Evolutionary conservation across 306 rosid species (phyloP).

Genomic region (Glycine soja): DNA sequence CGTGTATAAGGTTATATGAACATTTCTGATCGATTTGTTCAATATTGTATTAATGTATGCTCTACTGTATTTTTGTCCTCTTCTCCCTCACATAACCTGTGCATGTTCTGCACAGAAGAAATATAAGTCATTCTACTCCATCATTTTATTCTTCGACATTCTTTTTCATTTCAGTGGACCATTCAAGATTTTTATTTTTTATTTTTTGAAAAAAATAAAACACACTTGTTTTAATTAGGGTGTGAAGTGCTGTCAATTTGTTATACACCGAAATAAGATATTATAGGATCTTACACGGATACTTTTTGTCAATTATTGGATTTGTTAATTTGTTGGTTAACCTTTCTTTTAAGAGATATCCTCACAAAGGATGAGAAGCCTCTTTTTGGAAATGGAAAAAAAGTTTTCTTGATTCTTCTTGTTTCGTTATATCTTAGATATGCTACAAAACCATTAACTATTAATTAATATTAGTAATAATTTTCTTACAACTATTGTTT

Average conservation of each 20-base stretch:
- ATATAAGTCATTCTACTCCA: slow-evolving; percentile 33
- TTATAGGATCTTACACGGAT: slow-evolving; percentile 29
- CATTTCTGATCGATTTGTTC: slow-evolving; percentile 25
- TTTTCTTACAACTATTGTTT: not conserved
- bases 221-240: not conserved
- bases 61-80: slow-evolving; percentile 48
- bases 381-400: not conserved
- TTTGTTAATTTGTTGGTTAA: slow-evolving; percentile 9
- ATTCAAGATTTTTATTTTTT: not conserved
- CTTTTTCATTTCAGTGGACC: slow-evolving; percentile 46
- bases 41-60: slow-evolving; percentile 36
- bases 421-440: not conserved
- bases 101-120: slow-evolving; percentile 32
- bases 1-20: slow-evolving; percentile 42
- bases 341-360: not conserved
- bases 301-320: slow-evolving; percentile 7
- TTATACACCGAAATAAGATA: slow-evolving; percentile 36
- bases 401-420: not conserved
- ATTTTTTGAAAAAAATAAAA: not conserved
- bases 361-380: not conserved
- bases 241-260: not conserved
- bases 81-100: slow-evolving; percentile 25
- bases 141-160: slow-evolving; percentile 48
- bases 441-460: slow-evolving; percentile 7
- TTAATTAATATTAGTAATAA: not conserved